Conservation (phyloP, 1,139 yeast species). For the Schwanniomyces etchellsii region DNA sequence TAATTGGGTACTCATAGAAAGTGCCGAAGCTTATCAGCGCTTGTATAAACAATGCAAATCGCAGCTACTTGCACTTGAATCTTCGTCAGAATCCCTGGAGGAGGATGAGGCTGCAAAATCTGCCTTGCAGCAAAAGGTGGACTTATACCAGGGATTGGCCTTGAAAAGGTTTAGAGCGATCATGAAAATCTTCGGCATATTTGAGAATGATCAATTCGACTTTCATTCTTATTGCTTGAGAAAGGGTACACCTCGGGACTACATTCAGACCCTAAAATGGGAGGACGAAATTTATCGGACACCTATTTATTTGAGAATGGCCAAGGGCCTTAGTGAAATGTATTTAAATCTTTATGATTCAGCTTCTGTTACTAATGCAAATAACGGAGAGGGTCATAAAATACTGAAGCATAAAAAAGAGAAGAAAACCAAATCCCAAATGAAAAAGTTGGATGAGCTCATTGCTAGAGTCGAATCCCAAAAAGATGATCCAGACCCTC, state of each 20-base stretch:
- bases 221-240: constrained; percentile 92
- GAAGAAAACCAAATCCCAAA: constrained; percentile 31
- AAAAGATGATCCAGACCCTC: constrained; percentile 43
- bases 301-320: constrained; percentile 66
- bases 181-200: constrained; percentile 62
- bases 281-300: constrained; percentile 67
- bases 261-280: constrained; percentile 73
- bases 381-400: constrained; percentile 17
- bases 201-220: constrained; percentile 81
- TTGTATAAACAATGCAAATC: constrained; percentile 21
- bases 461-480: constrained; percentile 38
- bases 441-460: constrained; percentile 33
- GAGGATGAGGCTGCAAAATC: constrained; percentile 18
- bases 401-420: constrained; percentile 22
- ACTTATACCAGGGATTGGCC: constrained; percentile 60
- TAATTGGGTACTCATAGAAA: constrained; percentile 81
- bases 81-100: constrained; percentile 8
- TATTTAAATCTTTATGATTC: constrained; percentile 43
- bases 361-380: constrained; percentile 7
- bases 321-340: constrained; percentile 58
- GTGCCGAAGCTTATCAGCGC: constrained; percentile 70
- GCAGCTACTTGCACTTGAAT: constrained; percentile 11
- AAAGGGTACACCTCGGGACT: constrained; percentile 85
- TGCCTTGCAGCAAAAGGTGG: constrained; percentile 30
- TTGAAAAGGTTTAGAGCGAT: constrained; percentile 73